These are phyloP conservation scores for Trichoderma erinaceum DNA, from an alignment of 495 filamentous ascomycete genomes.

Conservation along the genomic window DNA sequence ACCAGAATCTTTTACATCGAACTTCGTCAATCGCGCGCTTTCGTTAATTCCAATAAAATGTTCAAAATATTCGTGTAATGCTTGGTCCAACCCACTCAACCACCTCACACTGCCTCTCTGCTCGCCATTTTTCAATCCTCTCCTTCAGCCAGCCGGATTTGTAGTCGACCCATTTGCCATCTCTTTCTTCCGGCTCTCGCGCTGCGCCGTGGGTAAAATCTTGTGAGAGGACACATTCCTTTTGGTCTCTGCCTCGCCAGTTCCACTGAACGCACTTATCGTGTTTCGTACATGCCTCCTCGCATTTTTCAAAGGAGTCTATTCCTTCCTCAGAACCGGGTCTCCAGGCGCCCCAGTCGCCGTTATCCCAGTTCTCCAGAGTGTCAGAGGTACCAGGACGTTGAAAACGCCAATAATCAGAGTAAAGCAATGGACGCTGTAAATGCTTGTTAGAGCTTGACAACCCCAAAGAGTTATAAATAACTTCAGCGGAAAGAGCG, in stretches of 20 bases:
- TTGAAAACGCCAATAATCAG: neutral
- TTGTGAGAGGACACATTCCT: neutral
- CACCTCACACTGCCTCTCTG: neutral
- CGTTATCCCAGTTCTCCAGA: conserved; percentile 10
- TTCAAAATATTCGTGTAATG: neutral
- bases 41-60: neutral
- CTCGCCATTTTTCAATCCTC: neutral
- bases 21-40: neutral
- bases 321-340: neutral
- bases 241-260: conserved; percentile 1
- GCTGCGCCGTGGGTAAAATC: neutral
- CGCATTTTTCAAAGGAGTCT: conserved; percentile 1
- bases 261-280: neutral
- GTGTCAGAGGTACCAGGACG: neutral
- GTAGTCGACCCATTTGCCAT: conserved; percentile 1
- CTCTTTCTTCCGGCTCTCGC: neutral
- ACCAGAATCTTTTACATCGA: neutral
- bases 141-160: neutral
- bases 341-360: neutral
- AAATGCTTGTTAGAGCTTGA: neutral
- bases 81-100: conserved; percentile 8
- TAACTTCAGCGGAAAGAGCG: neutral
- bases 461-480: neutral
- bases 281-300: neutral
- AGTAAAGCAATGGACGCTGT: conserved; percentile 5